Evolutionary conservation across 495 filamentous ascomycete genomes (phyloP).

Genomic region (Extremus antarcticus): DNA sequence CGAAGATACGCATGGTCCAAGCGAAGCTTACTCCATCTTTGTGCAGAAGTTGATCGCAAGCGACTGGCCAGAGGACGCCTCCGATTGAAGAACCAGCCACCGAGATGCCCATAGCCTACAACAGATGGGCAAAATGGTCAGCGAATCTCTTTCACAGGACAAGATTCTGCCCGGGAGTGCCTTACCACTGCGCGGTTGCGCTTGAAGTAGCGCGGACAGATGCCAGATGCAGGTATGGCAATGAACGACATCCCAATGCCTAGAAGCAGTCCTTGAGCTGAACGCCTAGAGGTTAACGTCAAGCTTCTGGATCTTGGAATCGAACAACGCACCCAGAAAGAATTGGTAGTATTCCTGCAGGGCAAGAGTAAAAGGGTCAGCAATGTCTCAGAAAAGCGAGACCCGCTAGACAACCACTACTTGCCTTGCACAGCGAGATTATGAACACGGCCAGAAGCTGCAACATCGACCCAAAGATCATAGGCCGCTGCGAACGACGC

Average conservation of each 20-base stretch:
- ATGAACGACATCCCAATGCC: conserved; percentile 42
- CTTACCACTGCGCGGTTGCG: conserved; percentile 35
- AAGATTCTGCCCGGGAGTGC: too few relatives aligned
- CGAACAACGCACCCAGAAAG: conserved; percentile 31
- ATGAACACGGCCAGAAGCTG: conserved; percentile 44
- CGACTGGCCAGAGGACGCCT: conserved; percentile 41
- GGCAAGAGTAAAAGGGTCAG: too few relatives aligned
- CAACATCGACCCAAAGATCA: conserved; percentile 10
- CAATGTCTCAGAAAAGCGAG: too few relatives aligned
- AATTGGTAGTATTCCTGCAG: conserved; percentile 53
- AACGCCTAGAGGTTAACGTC: neutral
- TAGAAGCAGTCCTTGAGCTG: conserved; percentile 43
- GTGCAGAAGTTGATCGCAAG: conserved; percentile 23
- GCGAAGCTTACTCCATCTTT: conserved; percentile 39
- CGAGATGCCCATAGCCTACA: conserved; percentile 47
- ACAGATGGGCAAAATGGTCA: too few relatives aligned
- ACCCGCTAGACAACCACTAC: too few relatives aligned
- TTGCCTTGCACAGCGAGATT: conserved; percentile 43
- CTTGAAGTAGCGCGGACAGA: conserved; percentile 45
- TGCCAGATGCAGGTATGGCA: conserved; percentile 41
- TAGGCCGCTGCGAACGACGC: conserved; percentile 11
- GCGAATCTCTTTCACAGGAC: too few relatives aligned
- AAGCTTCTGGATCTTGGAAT: neutral
- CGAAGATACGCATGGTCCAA: conserved; percentile 50
- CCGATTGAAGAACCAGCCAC: conserved; percentile 40